These are phyloP conservation scores for Silene coronaria DNA, from an alignment of 179 eudicot genomes.

Conservation along the genomic window DNA sequence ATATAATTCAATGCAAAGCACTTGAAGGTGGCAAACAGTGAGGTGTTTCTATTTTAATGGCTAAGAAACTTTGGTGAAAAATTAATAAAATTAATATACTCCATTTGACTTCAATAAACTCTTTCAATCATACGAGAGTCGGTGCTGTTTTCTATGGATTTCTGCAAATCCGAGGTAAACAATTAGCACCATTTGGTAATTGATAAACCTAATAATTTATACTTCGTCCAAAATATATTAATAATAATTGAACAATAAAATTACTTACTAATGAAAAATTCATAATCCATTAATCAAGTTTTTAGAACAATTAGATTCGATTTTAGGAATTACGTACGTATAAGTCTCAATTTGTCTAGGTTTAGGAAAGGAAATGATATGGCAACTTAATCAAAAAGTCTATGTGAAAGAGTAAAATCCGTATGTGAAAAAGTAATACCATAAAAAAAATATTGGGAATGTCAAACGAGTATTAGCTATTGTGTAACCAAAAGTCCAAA, in stretches of 20 bases:
- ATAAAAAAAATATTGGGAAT: neutral
- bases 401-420: too few species aligned
- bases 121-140: slow-evolving; percentile 61
- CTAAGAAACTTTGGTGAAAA: neutral
- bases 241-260: too few species aligned
- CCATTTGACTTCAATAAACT: slow-evolving; percentile 26
- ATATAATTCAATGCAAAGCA: slow-evolving; percentile 45
- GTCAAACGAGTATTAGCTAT: neutral
- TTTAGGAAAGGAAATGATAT: too few species aligned
- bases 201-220: too few species aligned
- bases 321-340: too few species aligned
- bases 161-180: slow-evolving; percentile 37
- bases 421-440: too few species aligned
- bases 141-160: slow-evolving; percentile 47
- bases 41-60: neutral
- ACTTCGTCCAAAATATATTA: too few species aligned
- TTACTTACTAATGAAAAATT: too few species aligned
- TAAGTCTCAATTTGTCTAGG: too few species aligned
- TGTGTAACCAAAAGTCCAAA: neutral
- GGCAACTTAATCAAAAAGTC: too few species aligned
- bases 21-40: neutral
- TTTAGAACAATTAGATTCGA: too few species aligned
- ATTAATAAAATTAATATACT: neutral
- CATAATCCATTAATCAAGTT: too few species aligned
- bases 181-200: neutral